Conservation (phyloP, 306 rosid species). For the Erythrophleum fordii region DNA sequence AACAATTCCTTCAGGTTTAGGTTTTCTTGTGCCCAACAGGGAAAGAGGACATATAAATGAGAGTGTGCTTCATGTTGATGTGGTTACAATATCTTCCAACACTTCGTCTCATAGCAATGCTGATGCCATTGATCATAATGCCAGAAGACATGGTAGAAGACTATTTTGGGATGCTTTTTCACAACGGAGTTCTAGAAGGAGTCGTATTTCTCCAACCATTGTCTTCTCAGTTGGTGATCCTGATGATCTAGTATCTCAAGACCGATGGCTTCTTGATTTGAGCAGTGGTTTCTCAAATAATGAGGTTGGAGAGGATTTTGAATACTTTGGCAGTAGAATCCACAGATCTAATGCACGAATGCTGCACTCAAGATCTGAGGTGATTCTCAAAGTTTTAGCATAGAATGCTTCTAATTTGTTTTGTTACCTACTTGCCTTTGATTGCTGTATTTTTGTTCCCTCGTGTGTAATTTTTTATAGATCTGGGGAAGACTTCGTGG, state of each 20-base stretch:
- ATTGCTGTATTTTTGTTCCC: conserved; percentile 27
- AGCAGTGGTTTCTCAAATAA: conserved; percentile 75
- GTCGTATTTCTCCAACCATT: conserved; percentile 72
- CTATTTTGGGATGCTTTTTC: conserved; percentile 89
- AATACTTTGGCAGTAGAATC: conserved; percentile 62
- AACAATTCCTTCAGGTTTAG: conserved; percentile 67
- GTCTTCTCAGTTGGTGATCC: conserved; percentile 57
- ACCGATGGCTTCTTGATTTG: conserved; percentile 89
- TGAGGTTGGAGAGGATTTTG: conserved; percentile 58
- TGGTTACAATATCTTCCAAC: conserved; percentile 78
- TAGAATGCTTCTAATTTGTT: conserved; percentile 7
- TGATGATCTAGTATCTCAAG: conserved; percentile 69
- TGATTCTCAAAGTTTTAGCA: conserved; percentile 46
- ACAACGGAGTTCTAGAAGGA: conserved; percentile 77
- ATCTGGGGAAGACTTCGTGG: conserved; percentile 93
- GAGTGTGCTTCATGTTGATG: conserved; percentile 76
- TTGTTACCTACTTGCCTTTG: conserved; percentile 22
- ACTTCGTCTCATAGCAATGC: conserved; percentile 55
- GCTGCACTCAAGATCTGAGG: conserved; percentile 84
- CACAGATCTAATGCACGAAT: conserved; percentile 65
- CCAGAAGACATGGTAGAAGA: conserved; percentile 84
- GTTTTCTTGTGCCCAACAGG: conserved; percentile 71
- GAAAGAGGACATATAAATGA: conserved; percentile 65
- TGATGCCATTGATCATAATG: conserved; percentile 57
- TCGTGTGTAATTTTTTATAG: conserved; percentile 49